phyloP scores from a whole-genome alignment of 768 basidiomycete species.

The Gloeophyllum trabeum region DNA sequence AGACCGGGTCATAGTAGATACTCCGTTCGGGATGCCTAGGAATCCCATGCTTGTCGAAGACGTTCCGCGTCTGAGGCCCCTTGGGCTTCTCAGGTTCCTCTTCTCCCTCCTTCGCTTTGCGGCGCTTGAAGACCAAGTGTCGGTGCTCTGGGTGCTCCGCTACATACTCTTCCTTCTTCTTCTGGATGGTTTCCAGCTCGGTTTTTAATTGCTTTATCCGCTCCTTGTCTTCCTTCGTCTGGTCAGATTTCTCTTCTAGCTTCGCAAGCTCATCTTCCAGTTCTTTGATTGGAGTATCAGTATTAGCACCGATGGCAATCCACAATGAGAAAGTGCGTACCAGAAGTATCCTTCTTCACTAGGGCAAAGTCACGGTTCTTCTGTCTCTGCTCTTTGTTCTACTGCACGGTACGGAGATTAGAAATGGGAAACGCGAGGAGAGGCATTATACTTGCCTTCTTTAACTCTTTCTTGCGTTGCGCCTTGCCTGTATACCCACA shows the following conservation, averaged over 20 bases:
- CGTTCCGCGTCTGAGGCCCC: slow-evolving; percentile 41
- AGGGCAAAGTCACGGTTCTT: slow-evolving; percentile 83
- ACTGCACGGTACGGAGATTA: slow-evolving; percentile 25
- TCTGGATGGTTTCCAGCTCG: slow-evolving; percentile 71
- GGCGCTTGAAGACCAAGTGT: slow-evolving; percentile 63
- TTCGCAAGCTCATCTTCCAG: slow-evolving; percentile 72
- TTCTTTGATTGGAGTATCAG: slow-evolving; percentile 28
- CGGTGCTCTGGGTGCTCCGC: slow-evolving; percentile 89
- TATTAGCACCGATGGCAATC: background rate
- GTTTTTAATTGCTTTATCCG: slow-evolving; percentile 60
- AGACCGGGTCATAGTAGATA: slow-evolving; percentile 84
- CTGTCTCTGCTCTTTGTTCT: slow-evolving; percentile 83
- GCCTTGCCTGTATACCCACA: slow-evolving; percentile 58
- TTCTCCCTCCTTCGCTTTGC: slow-evolving; percentile 29
- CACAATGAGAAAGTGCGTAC: slow-evolving; percentile 25
- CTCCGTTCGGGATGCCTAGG: slow-evolving; percentile 87
- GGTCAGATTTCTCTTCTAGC: slow-evolving; percentile 37
- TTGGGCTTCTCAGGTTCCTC: slow-evolving; percentile 30
- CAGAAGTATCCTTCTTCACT: slow-evolving; percentile 89
- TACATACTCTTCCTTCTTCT: slow-evolving; percentile 87
- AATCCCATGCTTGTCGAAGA: slow-evolving; percentile 77
- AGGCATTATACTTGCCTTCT: slow-evolving; percentile 75
- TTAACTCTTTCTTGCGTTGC: slow-evolving; percentile 87
- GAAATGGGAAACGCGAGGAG: background rate
- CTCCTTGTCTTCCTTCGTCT: slow-evolving; percentile 42